Base-by-base conservation (phyloP, 805 yeast genomes). In the Ogataea ramenticola region DNA sequence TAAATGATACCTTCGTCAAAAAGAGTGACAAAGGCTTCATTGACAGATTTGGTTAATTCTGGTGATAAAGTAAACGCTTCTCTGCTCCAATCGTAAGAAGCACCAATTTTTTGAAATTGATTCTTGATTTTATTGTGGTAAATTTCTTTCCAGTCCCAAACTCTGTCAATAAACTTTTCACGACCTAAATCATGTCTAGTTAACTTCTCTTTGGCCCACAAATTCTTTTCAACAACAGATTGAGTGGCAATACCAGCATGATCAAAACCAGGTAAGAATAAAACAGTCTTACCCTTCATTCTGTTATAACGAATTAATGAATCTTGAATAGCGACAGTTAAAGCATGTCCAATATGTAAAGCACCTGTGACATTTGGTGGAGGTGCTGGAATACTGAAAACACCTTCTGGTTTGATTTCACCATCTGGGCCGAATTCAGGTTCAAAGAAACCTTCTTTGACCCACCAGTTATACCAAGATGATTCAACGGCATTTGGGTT, bases 311-410 rank as follows among this genome's bases (percentile, higher is more conserved):
- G 81, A 52, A 90, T 81, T 61, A 93, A 77, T 22, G 97, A 67
- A 65, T 93, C 99, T 72, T 93, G 99, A 60, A 93, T 85, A 31
- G 98, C 73, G 49, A 90, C 86, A 16, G 99, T 93, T 63, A 93
- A 76, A 26, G 98, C 99, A 66, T 93, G 99, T 55, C 99, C 99
- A 66, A 93, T 93, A 67, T 93, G 99, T 54, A 93, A 75, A 39
- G 98, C 97, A 69, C 99, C 99, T 40, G 99, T 93, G 51, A 93
- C 96, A 65, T 93, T 93, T 61, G 99, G 99, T 49, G 99, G 99
- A 34, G 99, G 99, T n/a, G 96, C 93, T 34, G 98, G 97, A 57
- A 93, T 87, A 49, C 84, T 75, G 67, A 91, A 93, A 17, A 74
- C 61, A 54, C 98, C 98, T 58, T 80, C 90, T 36, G 93, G 86